phyloP scores from a whole-genome alignment of 176 grass and related monocot genomes.

The Juncus effusus region DNA sequence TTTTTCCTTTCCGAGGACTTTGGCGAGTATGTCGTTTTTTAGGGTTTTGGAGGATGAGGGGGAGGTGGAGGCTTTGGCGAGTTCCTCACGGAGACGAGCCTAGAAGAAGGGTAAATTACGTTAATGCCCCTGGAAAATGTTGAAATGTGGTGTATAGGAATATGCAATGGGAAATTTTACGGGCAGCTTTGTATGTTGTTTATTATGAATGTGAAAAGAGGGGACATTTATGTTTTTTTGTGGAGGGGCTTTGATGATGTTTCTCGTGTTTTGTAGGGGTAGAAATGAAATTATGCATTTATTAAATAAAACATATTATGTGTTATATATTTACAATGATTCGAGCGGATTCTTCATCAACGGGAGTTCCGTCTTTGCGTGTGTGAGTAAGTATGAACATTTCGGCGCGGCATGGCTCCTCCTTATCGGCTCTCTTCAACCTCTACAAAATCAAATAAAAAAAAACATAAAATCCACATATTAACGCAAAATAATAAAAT shows the following conservation, averaged over 20 bases:
- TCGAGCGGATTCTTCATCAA: constrained; percentile 23
- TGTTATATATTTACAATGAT: constrained; percentile 19
- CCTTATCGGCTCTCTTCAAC: constrained; percentile 21
- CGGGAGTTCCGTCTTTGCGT: constrained; percentile 17
- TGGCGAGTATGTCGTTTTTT: neutral
- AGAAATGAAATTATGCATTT: too few species aligned
- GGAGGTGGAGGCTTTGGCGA: neutral
- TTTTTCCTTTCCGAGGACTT: neutral
- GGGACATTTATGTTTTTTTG: neutral
- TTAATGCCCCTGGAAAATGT: neutral
- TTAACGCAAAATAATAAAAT: constrained; percentile 11
- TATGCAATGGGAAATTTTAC: too few species aligned
- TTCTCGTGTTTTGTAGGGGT: too few species aligned
- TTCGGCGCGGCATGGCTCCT: constrained; percentile 19
- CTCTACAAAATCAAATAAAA: constrained; percentile 3
- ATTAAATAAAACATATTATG: too few species aligned
- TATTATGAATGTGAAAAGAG: neutral
- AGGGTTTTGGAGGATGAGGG: neutral
- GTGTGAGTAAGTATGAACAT: constrained; percentile 26
- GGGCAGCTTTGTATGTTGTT: too few species aligned
- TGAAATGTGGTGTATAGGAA: too few species aligned
- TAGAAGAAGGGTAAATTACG: neutral
- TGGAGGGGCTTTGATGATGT: neutral
- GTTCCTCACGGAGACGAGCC: constrained; percentile 6
- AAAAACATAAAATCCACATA: neutral